Evolutionary conservation across 73 alveolate genomes (phyloP).

Genomic region (Paramecium sexaurelia): DNA sequence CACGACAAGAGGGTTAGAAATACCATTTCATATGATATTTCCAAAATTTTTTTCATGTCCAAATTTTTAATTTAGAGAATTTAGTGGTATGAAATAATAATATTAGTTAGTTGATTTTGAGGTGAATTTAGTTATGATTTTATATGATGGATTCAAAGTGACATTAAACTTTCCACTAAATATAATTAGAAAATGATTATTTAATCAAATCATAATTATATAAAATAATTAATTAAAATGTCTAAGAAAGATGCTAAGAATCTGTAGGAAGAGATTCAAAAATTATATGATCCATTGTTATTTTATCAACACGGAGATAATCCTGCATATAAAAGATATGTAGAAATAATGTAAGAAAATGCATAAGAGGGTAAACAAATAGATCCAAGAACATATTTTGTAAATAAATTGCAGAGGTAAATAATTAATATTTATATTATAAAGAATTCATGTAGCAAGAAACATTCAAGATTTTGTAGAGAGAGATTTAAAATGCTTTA

Average conservation of each 20-base stretch:
- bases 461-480: constrained; percentile 61
- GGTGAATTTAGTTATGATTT: constrained; percentile 84
- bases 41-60: constrained; percentile 93
- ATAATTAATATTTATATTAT: not conserved
- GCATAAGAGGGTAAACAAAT: constrained; percentile 63
- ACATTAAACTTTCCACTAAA: constrained; percentile 81
- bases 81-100: constrained; percentile 29
- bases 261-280: constrained; percentile 53
- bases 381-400: constrained; percentile 68
- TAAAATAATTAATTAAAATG: not conserved
- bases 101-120: constrained; percentile 76
- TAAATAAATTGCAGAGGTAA: constrained; percentile 56
- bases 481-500: constrained; percentile 65
- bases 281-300: constrained; percentile 64
- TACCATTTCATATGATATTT: constrained; percentile 90
- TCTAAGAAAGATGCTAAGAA: constrained; percentile 4
- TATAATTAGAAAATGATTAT: constrained; percentile 58
- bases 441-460: constrained; percentile 58
- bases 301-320: constrained; percentile 69
- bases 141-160: constrained; percentile 81
- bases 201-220: constrained; percentile 6
- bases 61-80: constrained; percentile 72
- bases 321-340: constrained; percentile 65
- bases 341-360: constrained; percentile 63
- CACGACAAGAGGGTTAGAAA: constrained; percentile 89